These are phyloP conservation scores for Prototheca cutis DNA, from an alignment of 163 green algal species.

Conservation along the genomic window DNA sequence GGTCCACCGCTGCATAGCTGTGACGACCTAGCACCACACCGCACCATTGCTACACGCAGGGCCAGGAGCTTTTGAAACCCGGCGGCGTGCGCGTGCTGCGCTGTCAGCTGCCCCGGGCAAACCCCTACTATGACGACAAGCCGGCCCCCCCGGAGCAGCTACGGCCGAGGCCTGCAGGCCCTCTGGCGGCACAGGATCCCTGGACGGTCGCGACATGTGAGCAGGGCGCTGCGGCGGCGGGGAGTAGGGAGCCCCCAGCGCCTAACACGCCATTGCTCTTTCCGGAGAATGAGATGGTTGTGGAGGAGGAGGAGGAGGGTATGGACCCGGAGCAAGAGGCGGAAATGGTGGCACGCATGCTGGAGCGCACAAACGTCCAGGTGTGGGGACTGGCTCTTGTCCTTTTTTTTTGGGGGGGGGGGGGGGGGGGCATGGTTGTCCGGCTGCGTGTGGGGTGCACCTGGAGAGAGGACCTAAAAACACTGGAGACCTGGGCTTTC, in stretches of 20 bases:
- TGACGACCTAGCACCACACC: background rate
- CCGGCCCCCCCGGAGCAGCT: slow-evolving; percentile 30
- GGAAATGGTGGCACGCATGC: slow-evolving; percentile 11
- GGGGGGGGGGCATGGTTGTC: background rate
- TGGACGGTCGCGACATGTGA: background rate
- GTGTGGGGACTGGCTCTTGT: background rate
- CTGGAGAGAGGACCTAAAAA: no score
- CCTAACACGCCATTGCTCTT: slow-evolving; percentile 18
- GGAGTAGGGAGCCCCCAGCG: no score
- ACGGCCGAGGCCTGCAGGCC: background rate
- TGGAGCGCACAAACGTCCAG: background rate
- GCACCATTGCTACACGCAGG: slow-evolving; percentile 13
- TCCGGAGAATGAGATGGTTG: slow-evolving; percentile 49
- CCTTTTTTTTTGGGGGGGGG: background rate
- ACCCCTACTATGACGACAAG: slow-evolving; percentile 58
- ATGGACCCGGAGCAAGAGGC: slow-evolving; percentile 36
- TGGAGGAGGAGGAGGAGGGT: slow-evolving; percentile 27
- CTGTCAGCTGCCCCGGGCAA: slow-evolving; percentile 65
- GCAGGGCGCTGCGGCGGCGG: background rate
- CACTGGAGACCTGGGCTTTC: background rate
- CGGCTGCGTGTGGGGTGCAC: background rate
- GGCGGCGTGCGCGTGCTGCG: slow-evolving; percentile 61
- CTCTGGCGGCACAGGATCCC: background rate
- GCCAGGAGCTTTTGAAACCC: slow-evolving; percentile 30
- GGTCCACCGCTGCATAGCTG: background rate